Conservation (phyloP, 23 red algal species). For the Gracilaria caudata region DNA sequence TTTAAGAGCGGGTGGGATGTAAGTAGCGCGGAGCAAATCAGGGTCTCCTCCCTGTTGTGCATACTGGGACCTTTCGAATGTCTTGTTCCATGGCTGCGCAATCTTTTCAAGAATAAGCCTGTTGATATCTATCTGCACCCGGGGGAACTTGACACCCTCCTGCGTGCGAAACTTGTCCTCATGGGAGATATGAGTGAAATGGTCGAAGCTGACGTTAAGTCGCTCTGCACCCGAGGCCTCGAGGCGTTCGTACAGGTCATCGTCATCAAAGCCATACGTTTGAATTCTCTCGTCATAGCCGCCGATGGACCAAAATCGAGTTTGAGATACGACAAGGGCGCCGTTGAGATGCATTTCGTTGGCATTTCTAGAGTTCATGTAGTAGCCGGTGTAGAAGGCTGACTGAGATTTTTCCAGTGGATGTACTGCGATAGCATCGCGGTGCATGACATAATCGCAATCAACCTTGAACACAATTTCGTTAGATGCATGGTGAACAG, state of each 20-base stretch:
- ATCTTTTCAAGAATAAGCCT: slow-evolving; percentile 72
- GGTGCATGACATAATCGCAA: slow-evolving; percentile 65
- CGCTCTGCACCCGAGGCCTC: slow-evolving; percentile 23
- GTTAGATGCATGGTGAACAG: slow-evolving; percentile 22
- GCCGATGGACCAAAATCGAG: slow-evolving; percentile 57
- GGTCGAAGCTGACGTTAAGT: slow-evolving; percentile 54
- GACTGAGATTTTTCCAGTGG: slow-evolving; percentile 7
- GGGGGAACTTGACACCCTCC: slow-evolving; percentile 58
- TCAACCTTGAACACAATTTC: slow-evolving; percentile 75
- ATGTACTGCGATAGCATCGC: slow-evolving; percentile 33
- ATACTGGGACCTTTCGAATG: slow-evolving; percentile 34
- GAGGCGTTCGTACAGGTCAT: slow-evolving; percentile 81
- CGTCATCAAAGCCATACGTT: slow-evolving; percentile 81
- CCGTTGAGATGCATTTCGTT: slow-evolving; percentile 84
- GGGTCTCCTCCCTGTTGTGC: not conserved
- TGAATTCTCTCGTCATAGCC: slow-evolving; percentile 87
- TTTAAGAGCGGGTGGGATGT: slow-evolving; percentile 51
- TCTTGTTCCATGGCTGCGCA: slow-evolving; percentile 38
- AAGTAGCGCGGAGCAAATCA: slow-evolving; percentile 34
- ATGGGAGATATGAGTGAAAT: slow-evolving; percentile 55
- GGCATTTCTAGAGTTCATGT: slow-evolving; percentile 63
- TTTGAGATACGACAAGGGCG: slow-evolving; percentile 45
- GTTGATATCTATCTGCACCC: slow-evolving; percentile 78
- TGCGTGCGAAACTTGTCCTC: slow-evolving; percentile 60
- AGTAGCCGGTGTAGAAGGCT: slow-evolving; percentile 64